Evolutionary conservation across 768 basidiomycete species (phyloP).

Genomic region (Epithele typhae): DNA sequence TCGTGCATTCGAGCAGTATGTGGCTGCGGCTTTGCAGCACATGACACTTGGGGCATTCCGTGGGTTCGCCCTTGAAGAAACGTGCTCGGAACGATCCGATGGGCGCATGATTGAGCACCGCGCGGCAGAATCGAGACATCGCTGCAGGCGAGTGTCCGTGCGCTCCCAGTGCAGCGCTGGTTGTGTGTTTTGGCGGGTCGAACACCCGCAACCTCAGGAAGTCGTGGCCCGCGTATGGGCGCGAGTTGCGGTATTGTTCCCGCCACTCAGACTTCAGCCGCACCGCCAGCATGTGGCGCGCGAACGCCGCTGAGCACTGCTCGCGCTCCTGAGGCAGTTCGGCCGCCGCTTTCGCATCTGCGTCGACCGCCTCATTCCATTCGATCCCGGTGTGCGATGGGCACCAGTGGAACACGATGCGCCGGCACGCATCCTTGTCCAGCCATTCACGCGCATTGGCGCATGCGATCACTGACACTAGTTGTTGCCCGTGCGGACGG

Average conservation of each 20-base stretch:
- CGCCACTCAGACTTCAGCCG: background rate
- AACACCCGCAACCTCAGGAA: background rate
- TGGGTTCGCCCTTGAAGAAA: too few species aligned
- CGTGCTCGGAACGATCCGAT: too few species aligned
- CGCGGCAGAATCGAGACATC: constrained; percentile 4
- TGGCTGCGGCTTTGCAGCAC: too few species aligned
- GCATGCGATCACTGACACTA: constrained; percentile 3
- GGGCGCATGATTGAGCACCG: too few species aligned
- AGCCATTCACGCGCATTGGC: constrained; percentile 4
- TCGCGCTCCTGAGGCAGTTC: background rate
- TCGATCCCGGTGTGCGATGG: background rate
- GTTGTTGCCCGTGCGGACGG: background rate
- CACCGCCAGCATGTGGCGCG: background rate
- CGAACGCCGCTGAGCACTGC: constrained; percentile 4
- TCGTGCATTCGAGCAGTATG: too few species aligned
- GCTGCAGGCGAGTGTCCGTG: constrained; percentile 1
- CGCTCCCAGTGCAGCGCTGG: background rate
- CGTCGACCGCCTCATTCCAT: too few species aligned
- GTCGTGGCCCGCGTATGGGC: background rate
- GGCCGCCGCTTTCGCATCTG: constrained; percentile 1
- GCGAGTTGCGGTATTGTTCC: background rate
- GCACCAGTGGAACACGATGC: constrained; percentile 3
- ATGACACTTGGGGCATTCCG: too few species aligned
- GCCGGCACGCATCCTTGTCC: background rate
- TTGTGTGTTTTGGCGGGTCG: background rate